Evolutionary conservation across 352 stramenopile genomes (phyloP).

Genomic region (Globisporangium irregulare): DNA sequence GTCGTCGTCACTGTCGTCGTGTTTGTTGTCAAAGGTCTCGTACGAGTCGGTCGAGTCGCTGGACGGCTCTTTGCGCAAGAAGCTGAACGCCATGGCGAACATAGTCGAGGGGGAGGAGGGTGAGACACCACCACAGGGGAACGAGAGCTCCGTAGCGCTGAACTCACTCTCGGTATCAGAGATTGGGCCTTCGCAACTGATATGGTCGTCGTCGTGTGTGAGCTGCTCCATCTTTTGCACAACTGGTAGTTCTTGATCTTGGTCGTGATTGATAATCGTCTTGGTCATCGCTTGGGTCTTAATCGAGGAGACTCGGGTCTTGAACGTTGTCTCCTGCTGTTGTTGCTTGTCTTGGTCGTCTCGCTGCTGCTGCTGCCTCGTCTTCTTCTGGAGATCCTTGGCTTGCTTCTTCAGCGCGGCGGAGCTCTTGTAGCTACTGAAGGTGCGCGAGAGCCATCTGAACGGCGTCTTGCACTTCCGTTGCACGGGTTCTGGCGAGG

Average conservation of each 20-base stretch:
- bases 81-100: constrained; percentile 5
- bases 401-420: neutral
- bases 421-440: constrained; percentile 1
- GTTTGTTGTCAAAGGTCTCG: neutral
- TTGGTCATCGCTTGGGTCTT: neutral
- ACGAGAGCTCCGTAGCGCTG: neutral
- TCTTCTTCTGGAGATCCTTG: neutral
- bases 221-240: neutral
- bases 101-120: neutral
- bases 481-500: neutral
- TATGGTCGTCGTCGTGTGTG: neutral
- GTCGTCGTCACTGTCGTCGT: neutral
- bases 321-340: neutral
- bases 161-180: constrained; percentile 6
- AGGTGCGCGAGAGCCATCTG: constrained; percentile 1
- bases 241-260: neutral
- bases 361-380: neutral
- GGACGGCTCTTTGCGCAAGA: constrained; percentile 1
- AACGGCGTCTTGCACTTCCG: neutral
- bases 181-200: neutral
- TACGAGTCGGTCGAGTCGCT: neutral
- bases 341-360: neutral
- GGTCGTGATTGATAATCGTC: neutral
- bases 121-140: neutral
- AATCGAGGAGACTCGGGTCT: neutral